Percentiles rank a stretch among this genome's conserved stretches.
Evolutionary conservation across 1,139 yeast species (phyloP).

Genomic region (Sugiyamaella novakii): DNA sequence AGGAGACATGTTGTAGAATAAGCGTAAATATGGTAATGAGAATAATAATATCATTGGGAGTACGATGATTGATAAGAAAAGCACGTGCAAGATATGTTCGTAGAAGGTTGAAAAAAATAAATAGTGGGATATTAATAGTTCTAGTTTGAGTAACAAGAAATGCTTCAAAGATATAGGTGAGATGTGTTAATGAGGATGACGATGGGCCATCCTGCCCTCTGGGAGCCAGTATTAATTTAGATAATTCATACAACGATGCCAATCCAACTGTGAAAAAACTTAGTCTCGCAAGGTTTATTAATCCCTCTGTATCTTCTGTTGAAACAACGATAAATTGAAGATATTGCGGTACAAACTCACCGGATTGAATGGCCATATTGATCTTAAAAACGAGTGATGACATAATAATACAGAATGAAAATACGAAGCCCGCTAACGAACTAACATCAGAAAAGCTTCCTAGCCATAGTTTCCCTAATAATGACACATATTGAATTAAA

Average conservation of each 20-base stretch:
- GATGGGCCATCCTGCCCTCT: conserved; percentile 1
- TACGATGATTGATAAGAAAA: conserved; percentile 26
- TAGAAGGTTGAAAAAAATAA: conserved; percentile 50
- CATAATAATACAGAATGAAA: conserved; percentile 47
- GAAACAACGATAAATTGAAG: conserved; percentile 39
- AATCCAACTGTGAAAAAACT: conserved; percentile 36
- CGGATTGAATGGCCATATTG: conserved; percentile 57
- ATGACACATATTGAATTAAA: conserved; percentile 45
- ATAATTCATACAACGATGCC: conserved; percentile 35
- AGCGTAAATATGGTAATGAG: conserved; percentile 35
- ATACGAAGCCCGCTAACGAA: conserved; percentile 44
- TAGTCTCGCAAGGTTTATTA: conserved; percentile 37
- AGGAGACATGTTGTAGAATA: conserved; percentile 69
- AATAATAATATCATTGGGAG: conserved; percentile 30
- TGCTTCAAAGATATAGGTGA: conserved; percentile 52
- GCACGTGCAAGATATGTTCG: conserved; percentile 31
- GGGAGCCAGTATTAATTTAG: conserved; percentile 28
- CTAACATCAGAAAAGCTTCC: conserved; percentile 33
- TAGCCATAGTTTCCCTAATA: conserved; percentile 35
- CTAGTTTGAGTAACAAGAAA: conserved; percentile 72
- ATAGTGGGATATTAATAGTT: conserved; percentile 69
- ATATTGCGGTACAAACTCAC: conserved; percentile 51
- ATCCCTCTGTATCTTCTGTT: conserved; percentile 29
- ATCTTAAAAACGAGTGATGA: conserved; percentile 59
- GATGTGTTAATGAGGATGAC: conserved; percentile 45